Evolutionary conservation across 2,329 filamentous ascomycete genomes (phyloP).

Genomic region (Hawksworthiomyces lignivorus): DNA sequence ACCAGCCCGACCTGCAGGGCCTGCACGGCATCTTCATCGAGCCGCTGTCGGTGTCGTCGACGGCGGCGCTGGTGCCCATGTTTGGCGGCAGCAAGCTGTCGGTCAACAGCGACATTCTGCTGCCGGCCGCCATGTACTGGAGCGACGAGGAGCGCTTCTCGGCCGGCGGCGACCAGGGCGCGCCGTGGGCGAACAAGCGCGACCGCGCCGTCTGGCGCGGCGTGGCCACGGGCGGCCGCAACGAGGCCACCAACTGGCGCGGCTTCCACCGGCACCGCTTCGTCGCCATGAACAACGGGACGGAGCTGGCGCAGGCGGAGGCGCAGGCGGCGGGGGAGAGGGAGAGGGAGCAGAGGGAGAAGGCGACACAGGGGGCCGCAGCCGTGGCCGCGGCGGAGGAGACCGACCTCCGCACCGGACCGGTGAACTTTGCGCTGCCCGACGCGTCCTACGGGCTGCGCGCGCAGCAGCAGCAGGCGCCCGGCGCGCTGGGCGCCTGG

Average conservation of each 20-base stretch:
- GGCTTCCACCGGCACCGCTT: constrained; percentile 71
- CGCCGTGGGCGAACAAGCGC: constrained; percentile 51
- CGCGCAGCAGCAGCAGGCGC: constrained; percentile 37
- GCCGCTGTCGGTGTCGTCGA: constrained; percentile 48
- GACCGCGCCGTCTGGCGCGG: constrained; percentile 55
- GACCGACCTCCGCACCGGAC: too few relatives aligned
- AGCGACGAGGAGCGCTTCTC: constrained; percentile 54
- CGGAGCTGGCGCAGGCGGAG: constrained; percentile 45
- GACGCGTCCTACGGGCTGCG: constrained; percentile 37
- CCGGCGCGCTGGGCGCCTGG: constrained; percentile 41
- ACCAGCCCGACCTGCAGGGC: constrained; percentile 55
- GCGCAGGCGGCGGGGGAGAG: constrained; percentile 27
- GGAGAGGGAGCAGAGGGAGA: too few relatives aligned
- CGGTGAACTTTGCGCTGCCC: constrained; percentile 51
- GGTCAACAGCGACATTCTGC: constrained; percentile 63
- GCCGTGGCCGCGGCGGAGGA: too few relatives aligned
- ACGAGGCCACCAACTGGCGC: constrained; percentile 56
- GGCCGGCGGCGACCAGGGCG: constrained; percentile 45
- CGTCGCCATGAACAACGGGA: constrained; percentile 63
- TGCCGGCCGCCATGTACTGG: constrained; percentile 65
- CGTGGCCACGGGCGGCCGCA: constrained; percentile 57
- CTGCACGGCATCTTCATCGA: constrained; percentile 59
- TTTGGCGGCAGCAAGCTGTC: constrained; percentile 63
- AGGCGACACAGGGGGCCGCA: too few relatives aligned
- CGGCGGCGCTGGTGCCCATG: constrained; percentile 53